Conservation (phyloP, 176 grass and related monocot genomes). For the Ensete ventricosum region DNA sequence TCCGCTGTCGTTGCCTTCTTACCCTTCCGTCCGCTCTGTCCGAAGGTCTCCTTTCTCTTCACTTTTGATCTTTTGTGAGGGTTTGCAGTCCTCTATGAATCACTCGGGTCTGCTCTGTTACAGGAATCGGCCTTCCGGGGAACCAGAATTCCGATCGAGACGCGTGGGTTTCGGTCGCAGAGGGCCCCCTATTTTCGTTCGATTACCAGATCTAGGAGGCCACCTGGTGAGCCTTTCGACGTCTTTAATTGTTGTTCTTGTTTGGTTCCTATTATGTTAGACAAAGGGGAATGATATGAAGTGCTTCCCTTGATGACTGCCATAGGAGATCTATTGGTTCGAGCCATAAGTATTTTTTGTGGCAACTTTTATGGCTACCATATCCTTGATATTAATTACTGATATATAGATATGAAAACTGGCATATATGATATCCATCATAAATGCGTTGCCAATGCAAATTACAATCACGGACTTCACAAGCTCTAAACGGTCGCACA, state of each 20-base stretch:
- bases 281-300: too few relatives aligned
- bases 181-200: not conserved
- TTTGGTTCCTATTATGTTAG: not conserved
- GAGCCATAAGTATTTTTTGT: too few relatives aligned
- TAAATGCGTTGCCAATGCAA: too few relatives aligned
- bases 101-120: not conserved
- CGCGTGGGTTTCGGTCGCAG: not conserved
- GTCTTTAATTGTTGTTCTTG: not conserved
- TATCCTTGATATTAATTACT: too few relatives aligned
- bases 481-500: too few relatives aligned
- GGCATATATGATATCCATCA: too few relatives aligned
- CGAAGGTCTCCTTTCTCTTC: not conserved
- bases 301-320: not conserved
- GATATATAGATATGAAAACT: too few relatives aligned
- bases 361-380: too few relatives aligned
- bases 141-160: conserved; percentile 4
- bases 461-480: too few relatives aligned
- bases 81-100: not conserved
- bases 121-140: conserved; percentile 28
- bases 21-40: not conserved
- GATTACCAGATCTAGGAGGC: conserved; percentile 18
- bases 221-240: not conserved
- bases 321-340: not conserved
- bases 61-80: not conserved
- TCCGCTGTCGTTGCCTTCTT: not conserved